Conservation (phyloP, 148 eudicot genomes). For the Spergularia bocconei region DNA sequence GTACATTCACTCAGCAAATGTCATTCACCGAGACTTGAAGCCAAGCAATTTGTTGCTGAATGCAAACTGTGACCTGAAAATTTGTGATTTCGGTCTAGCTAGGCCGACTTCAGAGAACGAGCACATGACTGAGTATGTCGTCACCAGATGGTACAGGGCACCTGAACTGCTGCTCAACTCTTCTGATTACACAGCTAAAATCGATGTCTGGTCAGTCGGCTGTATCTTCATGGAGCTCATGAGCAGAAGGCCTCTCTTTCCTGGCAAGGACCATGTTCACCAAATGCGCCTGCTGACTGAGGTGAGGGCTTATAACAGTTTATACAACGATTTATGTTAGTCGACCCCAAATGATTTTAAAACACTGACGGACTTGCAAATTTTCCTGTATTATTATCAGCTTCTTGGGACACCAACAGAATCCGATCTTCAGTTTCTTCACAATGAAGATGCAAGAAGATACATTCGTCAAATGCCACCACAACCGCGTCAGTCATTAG, state of each 20-base stretch:
- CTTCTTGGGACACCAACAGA: slow-evolving; percentile 87
- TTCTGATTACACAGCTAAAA: slow-evolving; percentile 82
- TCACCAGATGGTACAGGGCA: slow-evolving; percentile 92
- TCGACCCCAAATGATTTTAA: too few relatives aligned
- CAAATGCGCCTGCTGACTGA: slow-evolving; percentile 83
- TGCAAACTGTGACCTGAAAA: slow-evolving; percentile 85
- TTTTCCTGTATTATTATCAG: slow-evolving; percentile 31
- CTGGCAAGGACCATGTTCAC: slow-evolving; percentile 81
- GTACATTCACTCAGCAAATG: slow-evolving; percentile 80
- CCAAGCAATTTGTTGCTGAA: slow-evolving; percentile 80
- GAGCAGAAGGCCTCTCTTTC: slow-evolving; percentile 75
- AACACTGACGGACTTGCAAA: neutral
- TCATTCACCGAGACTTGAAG: slow-evolving; percentile 84
- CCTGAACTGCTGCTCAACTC: slow-evolving; percentile 85
- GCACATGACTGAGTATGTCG: slow-evolving; percentile 91
- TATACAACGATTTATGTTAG: too few relatives aligned
- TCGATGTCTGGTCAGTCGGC: slow-evolving; percentile 94
- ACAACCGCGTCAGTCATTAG: slow-evolving; percentile 58
- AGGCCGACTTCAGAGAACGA: slow-evolving; percentile 69
- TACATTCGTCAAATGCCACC: slow-evolving; percentile 65
- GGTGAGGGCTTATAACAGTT: slow-evolving; percentile 37
- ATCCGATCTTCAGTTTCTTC: slow-evolving; percentile 59
- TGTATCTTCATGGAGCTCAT: slow-evolving; percentile 93
- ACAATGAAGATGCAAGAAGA: slow-evolving; percentile 74
- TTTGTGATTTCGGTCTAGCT: slow-evolving; percentile 88